Base-by-base conservation (phyloP, 768 basidiomycete genomes). In the Lyophyllum semitale region DNA sequence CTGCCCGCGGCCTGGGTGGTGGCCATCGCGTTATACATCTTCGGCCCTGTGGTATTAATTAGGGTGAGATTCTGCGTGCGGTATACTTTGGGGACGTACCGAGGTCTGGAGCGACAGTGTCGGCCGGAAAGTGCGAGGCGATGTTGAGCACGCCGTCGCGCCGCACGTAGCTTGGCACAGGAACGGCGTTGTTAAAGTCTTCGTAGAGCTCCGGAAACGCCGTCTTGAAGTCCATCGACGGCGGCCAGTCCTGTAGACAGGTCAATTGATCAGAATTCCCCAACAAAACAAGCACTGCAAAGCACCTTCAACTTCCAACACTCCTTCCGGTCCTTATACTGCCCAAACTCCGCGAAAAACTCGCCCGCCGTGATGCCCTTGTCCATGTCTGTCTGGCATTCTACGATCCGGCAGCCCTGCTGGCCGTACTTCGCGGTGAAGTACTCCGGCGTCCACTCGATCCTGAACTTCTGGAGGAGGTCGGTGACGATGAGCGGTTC, bases 1-100 rank as follows among this genome's bases (percentile, higher is more conserved):
- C 85, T 89, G n/a, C n/a, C n/a, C n/a, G n/a, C n/a, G n/a, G n/a
- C n/a, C n/a, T n/a, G n/a, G n/a, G n/a, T n/a, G n/a, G 88, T 89
- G 9, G 86, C 85, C 74, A 93, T 85, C 0, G 94, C 91, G 59
- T 93, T 95, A 71, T 97, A 97, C 91, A 95, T 90, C 73, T 96
- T 97, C 1, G 95, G 95, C 2, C 93, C 93, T 87, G 61, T 63
- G 64, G 18, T n/a, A 62, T 18, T 42, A n/a, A 26, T 29, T 42
- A 23, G 22, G 29, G 8, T 3, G 8, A 23, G 4, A 30, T 18
- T 15, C 50, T 30, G 51, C 26, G 27, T 5, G 23, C 22, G 44
- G 61, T 60, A 45, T 58, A 67, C 42, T 59, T 26, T 52, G 26
- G 48, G 8, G 22, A 68, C 82, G 43, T 63, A 91, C n/a, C n/a